A percentile compares a stretch with the other conserved stretches of the same genome.
Evolutionary conservation across 192 early-diverging fungal species (phyloP).

Genomic region (Podila epigama): DNA sequence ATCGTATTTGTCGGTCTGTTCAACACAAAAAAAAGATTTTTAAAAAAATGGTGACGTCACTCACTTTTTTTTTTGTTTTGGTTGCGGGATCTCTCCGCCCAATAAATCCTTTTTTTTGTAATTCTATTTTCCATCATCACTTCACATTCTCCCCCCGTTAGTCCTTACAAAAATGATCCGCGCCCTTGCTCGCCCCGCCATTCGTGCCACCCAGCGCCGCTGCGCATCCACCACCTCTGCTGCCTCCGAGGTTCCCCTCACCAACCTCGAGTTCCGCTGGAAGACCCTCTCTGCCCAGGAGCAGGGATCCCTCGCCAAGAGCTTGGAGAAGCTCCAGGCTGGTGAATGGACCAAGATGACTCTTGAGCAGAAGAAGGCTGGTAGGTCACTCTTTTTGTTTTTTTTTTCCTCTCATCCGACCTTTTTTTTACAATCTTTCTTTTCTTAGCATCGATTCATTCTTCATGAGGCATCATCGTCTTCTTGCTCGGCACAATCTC

Average conservation of each 20-base stretch:
- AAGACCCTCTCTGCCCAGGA: slow-evolving; percentile 76
- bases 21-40: too few species aligned
- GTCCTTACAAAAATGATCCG: slow-evolving; percentile 63
- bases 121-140: background rate
- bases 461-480: background rate
- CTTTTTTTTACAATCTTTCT: background rate
- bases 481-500: background rate
- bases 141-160: slow-evolving; percentile 8
- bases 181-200: slow-evolving; percentile 60
- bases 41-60: background rate
- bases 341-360: slow-evolving; percentile 95
- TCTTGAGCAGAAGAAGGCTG: slow-evolving; percentile 94
- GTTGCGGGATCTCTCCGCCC: background rate
- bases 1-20: too few species aligned
- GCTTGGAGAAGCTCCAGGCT: slow-evolving; percentile 87
- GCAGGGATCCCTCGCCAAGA: slow-evolving; percentile 82
- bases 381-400: slow-evolving; percentile 50
- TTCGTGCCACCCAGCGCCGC: slow-evolving; percentile 54
- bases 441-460: too few species aligned
- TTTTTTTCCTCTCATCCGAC: background rate
- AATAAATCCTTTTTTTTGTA: background rate
- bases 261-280: slow-evolving; percentile 66
- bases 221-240: slow-evolving; percentile 53
- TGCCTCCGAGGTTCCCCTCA: slow-evolving; percentile 54
- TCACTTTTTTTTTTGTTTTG: background rate